Conservation (phyloP, 1,139 yeast species). For the Hemisphaericaspora lyxosophila region DNA sequence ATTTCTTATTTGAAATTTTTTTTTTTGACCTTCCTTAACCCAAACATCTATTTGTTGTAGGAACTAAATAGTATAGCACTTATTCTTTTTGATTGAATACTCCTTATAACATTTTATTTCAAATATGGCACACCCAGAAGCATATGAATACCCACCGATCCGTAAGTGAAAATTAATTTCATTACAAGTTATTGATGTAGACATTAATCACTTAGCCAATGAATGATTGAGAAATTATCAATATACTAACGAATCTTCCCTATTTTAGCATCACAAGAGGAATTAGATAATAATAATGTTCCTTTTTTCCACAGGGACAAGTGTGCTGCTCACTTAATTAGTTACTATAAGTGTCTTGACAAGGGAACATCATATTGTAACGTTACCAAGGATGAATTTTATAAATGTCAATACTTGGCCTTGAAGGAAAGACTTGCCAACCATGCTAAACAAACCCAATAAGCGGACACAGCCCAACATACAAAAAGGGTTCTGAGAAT, state of each 20-base stretch:
- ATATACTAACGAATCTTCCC: conserved; percentile 9
- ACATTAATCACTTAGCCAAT: too few species aligned
- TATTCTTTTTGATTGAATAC: background rate
- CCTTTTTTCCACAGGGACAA: conserved; percentile 49
- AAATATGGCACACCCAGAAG: conserved; percentile 12
- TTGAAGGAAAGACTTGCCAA: conserved; percentile 46
- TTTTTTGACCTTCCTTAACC: conserved; percentile 1
- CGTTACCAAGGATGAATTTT: conserved; percentile 45
- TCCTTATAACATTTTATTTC: background rate
- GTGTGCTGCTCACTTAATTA: conserved; percentile 48
- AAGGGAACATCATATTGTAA: conserved; percentile 47
- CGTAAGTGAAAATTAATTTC: too few species aligned
- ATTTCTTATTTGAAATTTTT: background rate
- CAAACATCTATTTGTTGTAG: background rate
- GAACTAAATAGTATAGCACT: background rate
- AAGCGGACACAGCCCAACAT: background rate
- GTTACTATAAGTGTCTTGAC: conserved; percentile 47
- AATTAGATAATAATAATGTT: conserved; percentile 44
- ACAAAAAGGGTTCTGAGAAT: background rate
- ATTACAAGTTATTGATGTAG: too few species aligned
- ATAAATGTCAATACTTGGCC: conserved; percentile 47
- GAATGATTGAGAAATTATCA: too few species aligned
- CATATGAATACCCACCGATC: conserved; percentile 27
- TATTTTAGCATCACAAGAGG: conserved; percentile 29
- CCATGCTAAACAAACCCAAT: conserved; percentile 17